Base-by-base conservation (phyloP, 2,329 filamentous ascomycete genomes). In the Curvularia spicifera region DNA sequence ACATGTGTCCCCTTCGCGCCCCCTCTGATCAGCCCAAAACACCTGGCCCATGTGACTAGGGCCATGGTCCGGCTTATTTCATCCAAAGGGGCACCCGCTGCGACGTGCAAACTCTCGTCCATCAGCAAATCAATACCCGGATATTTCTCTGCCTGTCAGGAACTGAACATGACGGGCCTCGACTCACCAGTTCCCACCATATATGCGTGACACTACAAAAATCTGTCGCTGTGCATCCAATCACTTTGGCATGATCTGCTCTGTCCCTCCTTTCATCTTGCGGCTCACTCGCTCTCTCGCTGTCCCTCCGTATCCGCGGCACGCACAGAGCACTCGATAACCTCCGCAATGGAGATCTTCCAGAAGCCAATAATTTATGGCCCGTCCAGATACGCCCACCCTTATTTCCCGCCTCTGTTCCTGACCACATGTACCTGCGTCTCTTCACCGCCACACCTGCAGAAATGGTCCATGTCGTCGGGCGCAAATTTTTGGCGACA, bases 21-120 rank as follows among this genome's bases (percentile, higher is more conserved):
- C 24, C 60, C 66, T 64, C 60, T 60, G 63, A 65, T 74, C 70
- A 72, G 71, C 71, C 71, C 71, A 75, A 71, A 69, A 68, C 56
- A 57, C 51, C 56, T 54, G 56, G 51, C 56, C 56, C 49, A 67
- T 61, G 57, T 57, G 57, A 58, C 64, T 62, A 66, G 66, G 61
- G 61, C 64, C 58, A 52, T 63, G 20, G 61, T 60, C 65, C 65
- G 59, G 63, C 63, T 63, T 59, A 65, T 52, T 66, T 18, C 24
- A 58, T 64, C 49, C 61, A 71, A 74, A 72, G 70, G 65, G 67
- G 69, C 57, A 15, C 33, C 33, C 33, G n/a, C 33, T 20, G 6
- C 20, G 10, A 7, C 12, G 40, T 43, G 40, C 40, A 26, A 42
- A 24, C 22, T 24, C 40, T 20, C 31, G 24, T 12, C 28, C 28